Base-by-base conservation (phyloP, 108 stramenopile species). In the Epipyxis sp. region DNA sequence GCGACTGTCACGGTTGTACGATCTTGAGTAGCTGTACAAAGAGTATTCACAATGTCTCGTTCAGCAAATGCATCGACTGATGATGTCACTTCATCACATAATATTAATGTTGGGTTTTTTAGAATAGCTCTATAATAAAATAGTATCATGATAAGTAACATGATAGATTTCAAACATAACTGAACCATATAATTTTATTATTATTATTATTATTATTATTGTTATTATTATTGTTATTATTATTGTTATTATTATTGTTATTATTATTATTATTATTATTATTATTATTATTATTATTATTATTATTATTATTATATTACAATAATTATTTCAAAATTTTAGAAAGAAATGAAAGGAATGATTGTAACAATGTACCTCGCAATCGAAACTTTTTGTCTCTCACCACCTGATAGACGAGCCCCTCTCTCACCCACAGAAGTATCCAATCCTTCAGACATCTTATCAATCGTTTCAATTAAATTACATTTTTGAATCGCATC, bases 351-450 rank as follows among this genome's bases (percentile, higher is more conserved):
- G n/a, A n/a, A n/a, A n/a, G n/a, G n/a, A n/a, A n/a, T n/a, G n/a
- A 50, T 6, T 6, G 46, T 6, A 20, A 20, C 6, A 50, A 20
- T 20, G 13, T 50, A 50, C 46, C 46, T 59, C 20, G 80, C 80
- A 3, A 78, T 35, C 6, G 78, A 34, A 34, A 82, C 69, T 1
- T 77, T 76, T 41, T 77, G 77, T 20, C 69, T 46, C 45, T 82
- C 77, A 30, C 81, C 81, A n/a, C 81, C 81, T 50, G 44, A 54
- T 20, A 82, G 42, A 65, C 37, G 1, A 32, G 77, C 77, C 42
- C 81, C 81, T 32, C 81, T 76, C 59, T 81, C 81, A 16, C 81
- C 81, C 3, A 76, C 74, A 2, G 27, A n/a, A 13, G 80, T 80
- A 0, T 72, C 0, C 0, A 69, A 80, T 20, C 79, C 79, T 13